Conservation (phyloP, 140 eudicot genomes). For the Flaveria floridana region DNA sequence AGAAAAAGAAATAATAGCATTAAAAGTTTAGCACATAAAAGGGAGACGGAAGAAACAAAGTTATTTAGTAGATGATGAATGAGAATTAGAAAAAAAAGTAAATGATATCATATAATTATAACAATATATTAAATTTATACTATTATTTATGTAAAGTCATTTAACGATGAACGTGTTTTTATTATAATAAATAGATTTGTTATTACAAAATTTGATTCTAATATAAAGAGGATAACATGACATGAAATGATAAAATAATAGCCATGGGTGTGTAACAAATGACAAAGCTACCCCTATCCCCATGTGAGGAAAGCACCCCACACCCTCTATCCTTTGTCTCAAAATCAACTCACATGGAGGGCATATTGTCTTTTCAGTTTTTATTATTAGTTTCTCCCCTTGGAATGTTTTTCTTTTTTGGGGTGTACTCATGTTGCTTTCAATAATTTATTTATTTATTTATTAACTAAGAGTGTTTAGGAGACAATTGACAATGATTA, state of each 20-base stretch:
- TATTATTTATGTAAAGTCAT: no score
- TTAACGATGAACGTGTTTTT: no score
- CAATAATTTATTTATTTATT: background rate
- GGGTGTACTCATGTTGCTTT: constrained; percentile 34
- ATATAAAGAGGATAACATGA: constrained; percentile 4
- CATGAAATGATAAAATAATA: constrained; percentile 24
- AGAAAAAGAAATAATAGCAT: no score
- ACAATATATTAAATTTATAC: no score
- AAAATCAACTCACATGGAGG: constrained; percentile 47
- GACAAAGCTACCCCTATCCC: constrained; percentile 33
- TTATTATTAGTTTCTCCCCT: constrained; percentile 24
- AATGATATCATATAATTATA: no score
- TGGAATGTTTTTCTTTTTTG: constrained; percentile 32
- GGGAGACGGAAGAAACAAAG: no score
- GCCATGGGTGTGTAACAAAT: constrained; percentile 27
- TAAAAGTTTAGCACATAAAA: no score
- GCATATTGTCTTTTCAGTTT: constrained; percentile 38
- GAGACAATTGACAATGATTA: constrained; percentile 41
- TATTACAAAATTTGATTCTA: background rate
- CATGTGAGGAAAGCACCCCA: constrained; percentile 42
- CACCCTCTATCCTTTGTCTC: constrained; percentile 41
- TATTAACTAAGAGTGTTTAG: constrained; percentile 18
- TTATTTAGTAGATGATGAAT: no score
- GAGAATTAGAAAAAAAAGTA: no score
- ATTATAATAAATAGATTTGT: background rate